Percentiles rank a stretch among this genome's conserved stretches.
Conservation (phyloP, 2,329 filamentous ascomycete genomes). For the Colletotrichum sp. region DNA sequence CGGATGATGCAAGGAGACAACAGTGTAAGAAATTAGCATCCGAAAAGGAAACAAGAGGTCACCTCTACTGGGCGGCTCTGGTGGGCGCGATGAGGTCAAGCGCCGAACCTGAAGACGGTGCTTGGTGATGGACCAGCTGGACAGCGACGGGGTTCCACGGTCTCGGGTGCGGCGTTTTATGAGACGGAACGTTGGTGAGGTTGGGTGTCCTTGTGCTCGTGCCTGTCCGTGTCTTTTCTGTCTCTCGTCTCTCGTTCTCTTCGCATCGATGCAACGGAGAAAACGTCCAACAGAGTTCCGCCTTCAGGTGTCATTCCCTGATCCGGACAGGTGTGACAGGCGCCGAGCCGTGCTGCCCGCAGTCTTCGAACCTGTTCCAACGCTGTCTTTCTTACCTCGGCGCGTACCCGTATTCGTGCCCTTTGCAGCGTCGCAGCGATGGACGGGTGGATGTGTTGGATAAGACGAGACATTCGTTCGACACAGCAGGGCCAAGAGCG, state of each 20-base stretch:
- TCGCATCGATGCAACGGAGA: neutral
- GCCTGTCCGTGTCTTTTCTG: neutral
- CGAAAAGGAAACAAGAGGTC: neutral
- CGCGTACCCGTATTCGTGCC: neutral
- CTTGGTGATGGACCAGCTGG: neutral
- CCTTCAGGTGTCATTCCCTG: neutral
- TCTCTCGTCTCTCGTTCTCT: neutral
- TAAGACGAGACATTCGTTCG: neutral
- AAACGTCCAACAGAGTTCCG: neutral
- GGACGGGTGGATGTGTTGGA: neutral
- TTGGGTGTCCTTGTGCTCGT: neutral
- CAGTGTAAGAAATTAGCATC: neutral
- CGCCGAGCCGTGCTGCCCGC: neutral
- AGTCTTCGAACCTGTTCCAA: neutral
- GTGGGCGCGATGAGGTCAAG: conserved; percentile 6
- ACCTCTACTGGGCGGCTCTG: neutral
- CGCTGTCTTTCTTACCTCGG: neutral
- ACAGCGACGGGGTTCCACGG: neutral
- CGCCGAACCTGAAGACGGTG: neutral
- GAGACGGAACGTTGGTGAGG: neutral
- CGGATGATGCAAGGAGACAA: neutral
- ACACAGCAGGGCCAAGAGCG: conserved; percentile 5
- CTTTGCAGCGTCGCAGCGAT: neutral
- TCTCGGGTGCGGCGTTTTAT: conserved; percentile 12
- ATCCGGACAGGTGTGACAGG: neutral